Base-by-base conservation (phyloP, 73 alveolate genomes). In the Effrenium voratum region DNA sequence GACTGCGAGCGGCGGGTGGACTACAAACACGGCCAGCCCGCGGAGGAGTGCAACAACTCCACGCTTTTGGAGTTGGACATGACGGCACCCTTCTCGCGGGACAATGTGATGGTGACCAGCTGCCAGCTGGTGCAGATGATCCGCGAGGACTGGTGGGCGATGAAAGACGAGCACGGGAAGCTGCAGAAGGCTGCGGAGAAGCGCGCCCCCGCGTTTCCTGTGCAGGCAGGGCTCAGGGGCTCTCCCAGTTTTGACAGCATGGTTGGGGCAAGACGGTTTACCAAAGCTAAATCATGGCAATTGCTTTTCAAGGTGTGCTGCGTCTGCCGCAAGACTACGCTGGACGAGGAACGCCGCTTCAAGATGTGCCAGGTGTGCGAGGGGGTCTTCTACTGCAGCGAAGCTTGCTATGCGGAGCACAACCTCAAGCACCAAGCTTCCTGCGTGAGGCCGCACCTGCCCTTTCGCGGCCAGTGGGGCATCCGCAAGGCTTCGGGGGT, bases 361-460 rank as follows among this genome's bases (percentile, higher is more conserved):
- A 91, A 50, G 81, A 30, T 47, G 77, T 91, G 98, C 98, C 70
- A 63, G 45, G 90, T 73, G 24, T 91, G 98, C 77, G 10, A 50
- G 43, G 98, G 98, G 1, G 98, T 45, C 43, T 45, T 90, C 32
- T 91, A 91, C 77, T 91, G 98, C 60, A 45, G 98, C 26, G 98
- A 91, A 41, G 50, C 79, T 34, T 91, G 98, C 79, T 50, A 38
- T 38, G 90, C 87, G 5, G 41, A 44, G 90, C 98, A 91, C 79
- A 68, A 73, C 16, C 46, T 91, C 45, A 91, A 68, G 72, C 98
- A 91, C 47, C 98, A 72, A 55, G 90, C 87, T 30, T 40, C 90
- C 43, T 91, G 98, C 70, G 90, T 73, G 28, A n/a, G 98, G 72
- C 98, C 98, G 16, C 79, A 91, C 45, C 30, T 91, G 98, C 98